Conservation (phyloP, 2,329 filamentous ascomycete species). For the Xylaria arbuscula region DNA sequence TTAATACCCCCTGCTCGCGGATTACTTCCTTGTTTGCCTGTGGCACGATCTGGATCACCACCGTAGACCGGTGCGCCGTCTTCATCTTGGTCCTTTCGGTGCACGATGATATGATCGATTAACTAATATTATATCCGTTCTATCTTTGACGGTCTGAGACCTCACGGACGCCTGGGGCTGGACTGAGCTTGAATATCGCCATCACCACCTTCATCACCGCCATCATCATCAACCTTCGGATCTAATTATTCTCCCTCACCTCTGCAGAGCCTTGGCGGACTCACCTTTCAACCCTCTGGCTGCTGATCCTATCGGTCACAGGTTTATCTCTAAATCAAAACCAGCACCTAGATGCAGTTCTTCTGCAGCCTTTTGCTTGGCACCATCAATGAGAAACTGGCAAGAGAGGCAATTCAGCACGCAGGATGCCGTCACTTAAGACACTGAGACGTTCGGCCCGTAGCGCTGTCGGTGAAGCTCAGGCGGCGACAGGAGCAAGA, state of each 20-base stretch:
- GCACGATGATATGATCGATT: slow-evolving; percentile 35
- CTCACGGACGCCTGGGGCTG: slow-evolving; percentile 5
- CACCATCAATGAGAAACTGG: slow-evolving; percentile 33
- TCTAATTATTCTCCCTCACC: neutral
- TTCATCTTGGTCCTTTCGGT: slow-evolving; percentile 35
- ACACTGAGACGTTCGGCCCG: slow-evolving; percentile 44
- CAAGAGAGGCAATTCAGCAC: slow-evolving; percentile 24
- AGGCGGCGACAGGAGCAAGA: slow-evolving; percentile 31
- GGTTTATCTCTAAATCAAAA: neutral
- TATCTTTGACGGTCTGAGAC: slow-evolving; percentile 13
- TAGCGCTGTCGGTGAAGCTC: slow-evolving; percentile 42
- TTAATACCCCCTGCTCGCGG: slow-evolving; percentile 24
- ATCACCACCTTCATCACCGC: neutral
- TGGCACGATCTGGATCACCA: slow-evolving; percentile 39
- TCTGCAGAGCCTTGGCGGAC: neutral
- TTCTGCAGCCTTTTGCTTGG: slow-evolving; percentile 37
- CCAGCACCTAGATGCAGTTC: slow-evolving; percentile 37
- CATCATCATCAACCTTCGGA: slow-evolving; percentile 4
- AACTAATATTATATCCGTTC: slow-evolving; percentile 38
- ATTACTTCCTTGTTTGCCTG: slow-evolving; percentile 35
- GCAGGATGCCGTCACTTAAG: slow-evolving; percentile 44
- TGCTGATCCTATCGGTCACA: slow-evolving; percentile 8
- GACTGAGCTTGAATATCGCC: slow-evolving; percentile 6
- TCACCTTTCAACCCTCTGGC: slow-evolving; percentile 8
- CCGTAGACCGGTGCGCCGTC: slow-evolving; percentile 32